Evolutionary conservation across 2,329 filamentous ascomycete genomes (phyloP).

Genomic region (Cladosporium colombiae): DNA sequence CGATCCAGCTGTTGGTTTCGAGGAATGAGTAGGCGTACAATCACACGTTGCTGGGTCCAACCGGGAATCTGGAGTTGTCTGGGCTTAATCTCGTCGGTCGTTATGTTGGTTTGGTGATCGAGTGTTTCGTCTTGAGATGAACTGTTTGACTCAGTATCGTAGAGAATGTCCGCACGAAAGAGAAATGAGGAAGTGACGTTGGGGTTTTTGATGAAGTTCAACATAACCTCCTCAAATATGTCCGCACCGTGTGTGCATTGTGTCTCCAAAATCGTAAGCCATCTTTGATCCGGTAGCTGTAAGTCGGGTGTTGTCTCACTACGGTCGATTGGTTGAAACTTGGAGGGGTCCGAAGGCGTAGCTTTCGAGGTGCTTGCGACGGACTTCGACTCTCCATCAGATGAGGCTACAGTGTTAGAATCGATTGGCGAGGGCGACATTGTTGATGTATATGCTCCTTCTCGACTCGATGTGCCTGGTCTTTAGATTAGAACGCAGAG

Average conservation of each 20-base stretch:
- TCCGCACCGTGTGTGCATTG: slow-evolving; percentile 12
- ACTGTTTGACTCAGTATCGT: slow-evolving; percentile 46
- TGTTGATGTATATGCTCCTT: not conserved
- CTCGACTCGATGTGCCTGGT: not conserved
- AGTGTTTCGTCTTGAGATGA: slow-evolving; percentile 19
- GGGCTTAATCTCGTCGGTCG: not conserved
- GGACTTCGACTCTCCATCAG: not conserved
- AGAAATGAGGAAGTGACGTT: slow-evolving; percentile 78
- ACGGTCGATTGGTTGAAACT: slow-evolving; percentile 38
- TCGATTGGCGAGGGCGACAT: slow-evolving; percentile 7
- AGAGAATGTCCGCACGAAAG: slow-evolving; percentile 74
- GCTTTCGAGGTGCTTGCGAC: not conserved
- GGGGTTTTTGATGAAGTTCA: slow-evolving; percentile 74
- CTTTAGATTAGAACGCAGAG: not conserved
- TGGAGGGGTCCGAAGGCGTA: slow-evolving; percentile 22
- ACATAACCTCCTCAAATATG: slow-evolving; percentile 66
- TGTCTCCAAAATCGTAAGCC: slow-evolving; percentile 32
- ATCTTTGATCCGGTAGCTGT: slow-evolving; percentile 30
- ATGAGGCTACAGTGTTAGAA: not conserved
- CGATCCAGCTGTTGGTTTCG: slow-evolving; percentile 76
- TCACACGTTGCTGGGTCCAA: slow-evolving; percentile 57
- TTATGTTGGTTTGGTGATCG: slow-evolving; percentile 25
- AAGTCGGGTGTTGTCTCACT: slow-evolving; percentile 24
- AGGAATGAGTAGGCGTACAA: slow-evolving; percentile 78
- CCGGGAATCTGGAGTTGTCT: slow-evolving; percentile 22